Percentiles rank a stretch among this genome's conserved stretches.
These are phyloP conservation scores for Ganoderma multipileum DNA, from an alignment of 1,284 basidiomycete genomes.

Conservation along the genomic window DNA sequence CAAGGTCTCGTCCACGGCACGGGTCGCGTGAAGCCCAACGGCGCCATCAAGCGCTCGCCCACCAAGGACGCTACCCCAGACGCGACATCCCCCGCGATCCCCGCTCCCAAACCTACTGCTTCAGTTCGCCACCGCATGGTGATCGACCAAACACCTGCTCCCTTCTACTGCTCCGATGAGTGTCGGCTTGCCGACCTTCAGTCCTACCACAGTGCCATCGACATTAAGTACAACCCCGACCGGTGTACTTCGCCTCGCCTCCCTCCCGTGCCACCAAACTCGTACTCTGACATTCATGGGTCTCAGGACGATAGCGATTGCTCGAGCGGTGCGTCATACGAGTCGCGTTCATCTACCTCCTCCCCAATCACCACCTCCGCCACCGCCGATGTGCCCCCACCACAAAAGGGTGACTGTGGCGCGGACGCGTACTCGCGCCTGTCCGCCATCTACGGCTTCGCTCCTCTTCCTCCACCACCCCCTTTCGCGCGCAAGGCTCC, in stretches of 20 bases:
- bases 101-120: constrained; percentile 21
- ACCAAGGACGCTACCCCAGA: constrained; percentile 35
- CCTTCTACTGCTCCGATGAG: constrained; percentile 81
- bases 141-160: constrained; percentile 77
- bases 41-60: constrained; percentile 54
- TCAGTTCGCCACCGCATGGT: constrained; percentile 60
- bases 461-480: constrained; percentile 58
- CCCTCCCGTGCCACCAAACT: constrained; percentile 49
- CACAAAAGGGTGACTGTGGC: constrained; percentile 39
- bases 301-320: constrained; percentile 49
- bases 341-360: constrained; percentile 43
- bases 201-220: constrained; percentile 47
- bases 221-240: constrained; percentile 55
- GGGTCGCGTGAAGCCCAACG: constrained; percentile 61
- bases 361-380: constrained; percentile 38
- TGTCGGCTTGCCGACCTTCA: constrained; percentile 67
- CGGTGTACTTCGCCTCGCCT: constrained; percentile 46
- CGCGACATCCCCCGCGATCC: constrained; percentile 35
- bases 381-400: constrained; percentile 39
- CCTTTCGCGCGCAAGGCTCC: constrained; percentile 44
- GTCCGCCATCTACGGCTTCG: constrained; percentile 60
- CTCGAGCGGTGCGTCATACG: constrained; percentile 45
- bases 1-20: constrained; percentile 68
- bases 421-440: constrained; percentile 53
- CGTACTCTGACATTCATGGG: constrained; percentile 41